Base-by-base conservation (phyloP, 2,329 filamentous ascomycete genomes). In the Mollisia scopiformis region DNA sequence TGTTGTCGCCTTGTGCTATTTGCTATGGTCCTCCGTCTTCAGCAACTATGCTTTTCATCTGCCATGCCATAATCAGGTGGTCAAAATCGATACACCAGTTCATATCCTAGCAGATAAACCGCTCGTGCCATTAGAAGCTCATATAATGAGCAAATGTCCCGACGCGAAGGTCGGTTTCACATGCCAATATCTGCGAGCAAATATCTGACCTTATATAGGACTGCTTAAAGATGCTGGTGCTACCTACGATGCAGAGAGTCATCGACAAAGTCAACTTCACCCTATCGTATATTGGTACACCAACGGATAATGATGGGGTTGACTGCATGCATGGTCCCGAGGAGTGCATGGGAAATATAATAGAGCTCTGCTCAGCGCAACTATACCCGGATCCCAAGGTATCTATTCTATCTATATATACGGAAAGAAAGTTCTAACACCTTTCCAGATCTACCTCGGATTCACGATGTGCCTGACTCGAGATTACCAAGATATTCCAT, bases 131-230 rank as follows among this genome's bases (percentile, higher is more conserved):
- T 78, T 99, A 2, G 95, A 99, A 75, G 91, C 92, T 58, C 94
- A 98, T 75, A 95, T 98, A 69, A 99, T 98, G 89, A 91, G 88
- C 78, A 97, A 98, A 82, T 99, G 95, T 72, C 93, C 94, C 0
- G 95, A 99, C 76, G 93, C 95, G 2, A 84, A 83, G 75, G 83
- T 85, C 71, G 11, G 77, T 62, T 28, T 39, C 31, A 46, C 21
- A 43, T 30, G 35, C 10, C 30, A 35, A 25, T 16, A 28, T 27
- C 13, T 28, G 25, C 7, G 2, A 47, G n/a, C 23, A 16, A 27
- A n/a, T 14, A 21, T 25, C 43, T 47, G 11, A 47, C 14, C 16
- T 41, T 52, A 55, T 21, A 49, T 62, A 84, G 80, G 89, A 92
- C 72, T 97, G 94, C 71, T 80, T 99, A 21, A 85, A 87, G 63